Evolutionary conservation across 2,329 filamentous ascomycete species (phyloP), one percentile per base, ranked within the genome.

Genomic region (Pseudophaeomoniella oleicola): DNA sequence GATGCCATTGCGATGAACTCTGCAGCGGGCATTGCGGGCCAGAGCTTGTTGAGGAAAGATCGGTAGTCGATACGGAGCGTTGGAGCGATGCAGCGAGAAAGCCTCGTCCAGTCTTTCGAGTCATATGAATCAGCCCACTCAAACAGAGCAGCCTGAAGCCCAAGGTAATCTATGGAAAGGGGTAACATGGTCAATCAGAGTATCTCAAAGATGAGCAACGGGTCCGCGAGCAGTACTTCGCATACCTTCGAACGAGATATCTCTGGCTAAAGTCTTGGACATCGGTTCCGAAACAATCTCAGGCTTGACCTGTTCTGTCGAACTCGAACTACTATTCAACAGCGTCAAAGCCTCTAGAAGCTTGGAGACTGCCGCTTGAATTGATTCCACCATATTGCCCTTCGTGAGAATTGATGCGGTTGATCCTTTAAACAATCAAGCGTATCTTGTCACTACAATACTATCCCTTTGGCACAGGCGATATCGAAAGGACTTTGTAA

Each of bases 101-200:
- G 64, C 36, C 72, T 67, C 11, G 64, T 60, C 72, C 74, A 78
- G 58, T 78, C 71, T 57, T 79, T 79, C 53, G 66, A 67, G 54
- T 78, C 73, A 55, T 78, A 77, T 60, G 67, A 72, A 53, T 76
- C 72, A 39, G 71, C 72, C 74, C 74, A 78, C 49, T 76, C 69
- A 54, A 71, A 76, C 46, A 64, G 58, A 22, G 64, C 60, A 35
- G 63, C 52, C 40, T 58, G 60, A 49, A 65, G 57, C 35, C 66
- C 66, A 50, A 69, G 61, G 45, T 64, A 65, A 48, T 72, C 68
- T 66, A 15, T 32, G 6, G 6, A 13, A 27, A 27, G 22, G 22
- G n/a, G 22, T n/a, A n/a, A n/a, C n/a, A n/a, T n/a, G n/a, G n/a
- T n/a, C n/a, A n/a, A n/a, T n/a, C n/a, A n/a, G n/a, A n/a, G n/a